phyloP scores from a whole-genome alignment of 2,329 filamentous ascomycete genomes.

The Colletotrichum higginsianum region DNA sequence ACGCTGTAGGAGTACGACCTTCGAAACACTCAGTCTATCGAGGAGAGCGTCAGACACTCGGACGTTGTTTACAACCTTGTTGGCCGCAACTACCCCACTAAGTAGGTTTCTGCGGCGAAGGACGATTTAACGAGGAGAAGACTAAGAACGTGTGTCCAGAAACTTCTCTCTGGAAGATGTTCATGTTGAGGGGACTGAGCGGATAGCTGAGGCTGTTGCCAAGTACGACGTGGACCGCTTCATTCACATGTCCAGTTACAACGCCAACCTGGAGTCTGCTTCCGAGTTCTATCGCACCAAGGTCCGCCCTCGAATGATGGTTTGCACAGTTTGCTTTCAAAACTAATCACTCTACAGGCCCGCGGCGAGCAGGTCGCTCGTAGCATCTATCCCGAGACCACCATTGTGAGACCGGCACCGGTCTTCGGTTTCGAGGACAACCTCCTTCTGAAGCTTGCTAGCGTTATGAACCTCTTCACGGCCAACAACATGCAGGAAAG shows the following conservation, averaged over 20 bases:
- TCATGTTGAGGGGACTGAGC: slow-evolving; percentile 91
- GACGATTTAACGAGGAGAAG: neutral
- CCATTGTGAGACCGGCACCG: slow-evolving; percentile 93
- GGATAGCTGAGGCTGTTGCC: slow-evolving; percentile 93
- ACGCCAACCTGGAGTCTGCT: slow-evolving; percentile 82
- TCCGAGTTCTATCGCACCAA: slow-evolving; percentile 96
- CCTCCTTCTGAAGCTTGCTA: slow-evolving; percentile 88
- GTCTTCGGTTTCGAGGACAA: slow-evolving; percentile 97
- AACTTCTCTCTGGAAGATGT: slow-evolving; percentile 96
- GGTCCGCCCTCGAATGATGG: slow-evolving; percentile 59
- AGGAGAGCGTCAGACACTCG: slow-evolving; percentile 96
- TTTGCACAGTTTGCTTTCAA: neutral
- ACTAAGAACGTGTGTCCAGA: slow-evolving; percentile 64
- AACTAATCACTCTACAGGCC: slow-evolving; percentile 63
- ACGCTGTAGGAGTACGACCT: slow-evolving; percentile 87
- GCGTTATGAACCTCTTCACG: slow-evolving; percentile 85
- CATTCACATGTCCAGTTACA: slow-evolving; percentile 97
- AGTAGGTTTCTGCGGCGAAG: slow-evolving; percentile 68
- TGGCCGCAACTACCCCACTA: slow-evolving; percentile 95
- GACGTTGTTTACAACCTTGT: slow-evolving; percentile 98
- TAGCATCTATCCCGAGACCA: slow-evolving; percentile 95
- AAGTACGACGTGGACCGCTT: slow-evolving; percentile 99
- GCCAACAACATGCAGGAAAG: slow-evolving; percentile 94
- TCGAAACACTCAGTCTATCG: slow-evolving; percentile 93
- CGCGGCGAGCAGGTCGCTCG: slow-evolving; percentile 87